phyloP scores from a whole-genome alignment of 768 basidiomycete genomes.

The Cyclocybe aegerita region DNA sequence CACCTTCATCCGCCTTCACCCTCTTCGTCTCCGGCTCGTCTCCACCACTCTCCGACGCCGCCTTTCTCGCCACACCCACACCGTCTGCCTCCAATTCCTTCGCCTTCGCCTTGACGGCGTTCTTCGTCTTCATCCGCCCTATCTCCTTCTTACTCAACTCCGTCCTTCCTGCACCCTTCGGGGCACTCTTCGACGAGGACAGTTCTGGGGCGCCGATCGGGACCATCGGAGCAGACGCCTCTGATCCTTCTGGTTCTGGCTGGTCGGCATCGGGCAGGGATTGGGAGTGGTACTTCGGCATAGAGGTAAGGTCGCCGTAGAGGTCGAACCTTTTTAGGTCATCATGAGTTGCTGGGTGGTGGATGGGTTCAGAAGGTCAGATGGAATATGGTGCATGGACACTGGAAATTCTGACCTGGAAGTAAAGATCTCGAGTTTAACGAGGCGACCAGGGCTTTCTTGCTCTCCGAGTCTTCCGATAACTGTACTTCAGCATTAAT shows the following conservation, averaged over 20 bases:
- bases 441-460: constrained; percentile 33
- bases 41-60: not conserved
- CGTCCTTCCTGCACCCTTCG: constrained; percentile 15
- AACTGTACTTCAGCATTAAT: constrained; percentile 28
- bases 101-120: constrained; percentile 37
- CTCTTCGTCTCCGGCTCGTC: constrained; percentile 36
- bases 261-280: constrained; percentile 4
- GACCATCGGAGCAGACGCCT: constrained; percentile 3
- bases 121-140: constrained; percentile 51
- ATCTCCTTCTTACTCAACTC: constrained; percentile 46
- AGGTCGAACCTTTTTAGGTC: constrained; percentile 58
- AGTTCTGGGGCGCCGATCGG: constrained; percentile 24
- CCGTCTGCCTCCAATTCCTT: constrained; percentile 24
- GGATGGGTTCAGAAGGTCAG: not conserved
- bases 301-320: constrained; percentile 52
- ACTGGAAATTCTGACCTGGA: constrained; percentile 38
- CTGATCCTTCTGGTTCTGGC: constrained; percentile 3
- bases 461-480: constrained; percentile 23
- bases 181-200: constrained; percentile 20
- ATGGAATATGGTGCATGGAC: not conserved
- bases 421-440: constrained; percentile 47
- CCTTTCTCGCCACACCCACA: not conserved
- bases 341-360: constrained; percentile 39
- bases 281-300: constrained; percentile 51
- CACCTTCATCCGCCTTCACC: constrained; percentile 17